These are phyloP conservation scores for Oemleria cerasiformis DNA, from an alignment of 306 rosid genomes.

Conservation along the genomic window DNA sequence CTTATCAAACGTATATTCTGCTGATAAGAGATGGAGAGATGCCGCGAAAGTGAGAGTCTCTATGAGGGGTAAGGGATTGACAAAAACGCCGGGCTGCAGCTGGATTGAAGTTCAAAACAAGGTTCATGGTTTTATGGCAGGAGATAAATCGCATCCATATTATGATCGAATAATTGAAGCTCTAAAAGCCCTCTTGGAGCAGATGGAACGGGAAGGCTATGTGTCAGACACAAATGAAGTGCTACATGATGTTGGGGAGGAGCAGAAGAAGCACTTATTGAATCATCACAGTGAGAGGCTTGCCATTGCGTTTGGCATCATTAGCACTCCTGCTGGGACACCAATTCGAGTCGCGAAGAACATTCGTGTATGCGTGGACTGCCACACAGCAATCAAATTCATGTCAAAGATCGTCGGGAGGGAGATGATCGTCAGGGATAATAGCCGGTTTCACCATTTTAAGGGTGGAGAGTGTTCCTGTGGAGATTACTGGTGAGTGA, in stretches of 20 bases:
- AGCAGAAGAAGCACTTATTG: conserved; percentile 57
- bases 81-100: conserved; percentile 85
- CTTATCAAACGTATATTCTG: conserved; percentile 68
- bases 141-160: conserved; percentile 72
- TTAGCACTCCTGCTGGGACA: conserved; percentile 70
- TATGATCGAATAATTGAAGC: conserved; percentile 58
- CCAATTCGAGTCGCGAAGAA: conserved; percentile 78
- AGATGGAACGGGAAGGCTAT: conserved; percentile 73
- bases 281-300: conserved; percentile 78
- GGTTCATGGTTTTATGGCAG: conserved; percentile 71
- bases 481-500: conserved; percentile 34
- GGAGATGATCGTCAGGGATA: conserved; percentile 83
- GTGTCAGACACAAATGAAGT: conserved; percentile 62
- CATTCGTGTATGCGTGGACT: conserved; percentile 67
- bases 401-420: conserved; percentile 72
- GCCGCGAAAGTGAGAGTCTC: conserved; percentile 61
- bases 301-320: conserved; percentile 83
- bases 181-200: conserved; percentile 55
- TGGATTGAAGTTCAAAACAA: conserved; percentile 79
- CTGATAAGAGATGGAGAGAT: conserved; percentile 77
- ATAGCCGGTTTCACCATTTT: conserved; percentile 87
- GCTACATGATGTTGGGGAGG: conserved; percentile 75
- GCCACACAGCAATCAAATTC: conserved; percentile 70
- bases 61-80: conserved; percentile 61
- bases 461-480: conserved; percentile 31